Conservation (phyloP, 2,329 filamentous ascomycete species). For the Exophiala mesophila region DNA sequence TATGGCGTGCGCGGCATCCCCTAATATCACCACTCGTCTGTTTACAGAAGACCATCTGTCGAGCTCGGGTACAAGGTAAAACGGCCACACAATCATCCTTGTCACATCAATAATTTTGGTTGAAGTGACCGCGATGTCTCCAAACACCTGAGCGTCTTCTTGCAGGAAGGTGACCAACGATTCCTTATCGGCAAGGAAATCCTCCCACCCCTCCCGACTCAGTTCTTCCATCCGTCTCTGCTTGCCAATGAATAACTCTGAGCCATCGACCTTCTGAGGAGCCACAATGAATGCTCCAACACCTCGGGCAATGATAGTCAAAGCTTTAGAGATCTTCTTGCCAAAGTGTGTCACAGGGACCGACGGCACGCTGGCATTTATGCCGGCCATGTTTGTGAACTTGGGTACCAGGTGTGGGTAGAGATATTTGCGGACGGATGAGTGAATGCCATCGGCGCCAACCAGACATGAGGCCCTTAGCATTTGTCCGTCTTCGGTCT, state of each 20-base stretch:
- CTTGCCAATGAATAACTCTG: constrained; percentile 34
- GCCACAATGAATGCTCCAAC: constrained; percentile 36
- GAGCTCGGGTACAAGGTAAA: constrained; percentile 46
- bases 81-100: constrained; percentile 43
- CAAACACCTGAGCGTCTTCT: constrained; percentile 15
- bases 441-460: constrained; percentile 59
- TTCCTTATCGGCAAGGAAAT: constrained; percentile 31
- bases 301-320: constrained; percentile 15
- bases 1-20: constrained; percentile 55
- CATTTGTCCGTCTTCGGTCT: constrained; percentile 42
- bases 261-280: constrained; percentile 33
- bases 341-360: constrained; percentile 7
- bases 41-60: constrained; percentile 48
- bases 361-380: constrained; percentile 29
- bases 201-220: constrained; percentile 32
- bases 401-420: constrained; percentile 45
- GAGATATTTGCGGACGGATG: constrained; percentile 49
- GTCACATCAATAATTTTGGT: constrained; percentile 15
- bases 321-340: constrained; percentile 12
- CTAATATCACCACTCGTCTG: constrained; percentile 48
- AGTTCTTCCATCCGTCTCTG: constrained; percentile 33
- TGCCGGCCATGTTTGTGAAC: constrained; percentile 47
- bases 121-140: constrained; percentile 13
- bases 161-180: constrained; percentile 20
- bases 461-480: constrained; percentile 43